Base-by-base conservation (phyloP, 2,329 filamentous ascomycete species). In the Pyricularia pennisetigena region DNA sequence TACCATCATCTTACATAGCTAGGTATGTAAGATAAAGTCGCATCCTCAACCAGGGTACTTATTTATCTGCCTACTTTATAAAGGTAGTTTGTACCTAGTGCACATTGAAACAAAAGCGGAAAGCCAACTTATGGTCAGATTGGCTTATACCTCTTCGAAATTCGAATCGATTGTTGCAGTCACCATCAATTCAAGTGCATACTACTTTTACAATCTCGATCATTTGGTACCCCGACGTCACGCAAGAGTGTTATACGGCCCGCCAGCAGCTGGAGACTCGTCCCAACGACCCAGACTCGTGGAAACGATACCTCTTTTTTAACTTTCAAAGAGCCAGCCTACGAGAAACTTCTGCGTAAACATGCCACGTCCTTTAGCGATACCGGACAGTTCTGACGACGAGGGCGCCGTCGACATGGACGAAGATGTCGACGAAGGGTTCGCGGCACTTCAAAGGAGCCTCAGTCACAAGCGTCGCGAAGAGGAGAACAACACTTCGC, bases 401-500 rank as follows among this genome's bases (percentile, higher is more conserved):
- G 71, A 68, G 16, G 68, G 69, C 23, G 74, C 73, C 12, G 70
- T 75, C 24, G 75, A 75, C 24, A 59, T 23, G 67, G 72, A 74
- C 10, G 74, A 72, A 14, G 75, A 76, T 29, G 71, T 73, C 20
- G 75, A 76, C 66, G 74, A 75, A 35, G 74, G 76, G 16, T 75
- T 75, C 57, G 75, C 72, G 49, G 69, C 71, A 61, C 70, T 77
- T 30, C 79, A 82, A 71, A 79, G 80, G 72, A 79, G 73, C 62
- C 74, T 79, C 69, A 79, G 77, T 70, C 76, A 79, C 66, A 75
- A 78, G 70, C 78, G 80, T 67, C 78, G 80, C 69, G 75, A 74
- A 69, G 70, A 74, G 70, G 76, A 71, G 73, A 76, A 70, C 68
- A 49, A 28, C 66, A 59, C 49, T 14, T 62, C 66, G 76, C 71